Evolutionary conservation across 768 basidiomycete species (phyloP).

Genomic region (Amanita fuliginea): DNA sequence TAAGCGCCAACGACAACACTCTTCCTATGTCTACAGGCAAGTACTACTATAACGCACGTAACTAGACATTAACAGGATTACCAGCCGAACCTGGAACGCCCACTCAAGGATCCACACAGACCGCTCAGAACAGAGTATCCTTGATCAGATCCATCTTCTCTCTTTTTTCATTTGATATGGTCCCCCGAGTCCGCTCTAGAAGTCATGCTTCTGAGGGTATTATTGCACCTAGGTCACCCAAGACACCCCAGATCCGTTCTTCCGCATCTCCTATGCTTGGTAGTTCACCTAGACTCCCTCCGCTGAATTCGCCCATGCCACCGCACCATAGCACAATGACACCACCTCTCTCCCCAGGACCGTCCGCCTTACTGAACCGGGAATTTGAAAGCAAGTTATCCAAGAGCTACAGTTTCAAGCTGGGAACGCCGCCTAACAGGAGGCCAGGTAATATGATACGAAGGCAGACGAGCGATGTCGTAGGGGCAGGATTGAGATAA

Average conservation of each 20-base stretch:
- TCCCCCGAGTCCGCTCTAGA: slow-evolving; percentile 33
- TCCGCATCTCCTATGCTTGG: slow-evolving; percentile 19
- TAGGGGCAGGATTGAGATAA: slow-evolving; percentile 8
- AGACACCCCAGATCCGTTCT: slow-evolving; percentile 22
- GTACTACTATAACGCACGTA: slow-evolving; percentile 6
- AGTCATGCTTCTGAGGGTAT: slow-evolving; percentile 51
- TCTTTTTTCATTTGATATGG: slow-evolving; percentile 28
- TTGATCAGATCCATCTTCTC: slow-evolving; percentile 59
- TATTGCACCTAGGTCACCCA: slow-evolving; percentile 53
- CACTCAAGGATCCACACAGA: slow-evolving; percentile 15
- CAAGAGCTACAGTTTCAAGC: slow-evolving; percentile 22
- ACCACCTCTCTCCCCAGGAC: slow-evolving; percentile 28
- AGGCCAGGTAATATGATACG: slow-evolving; percentile 14
- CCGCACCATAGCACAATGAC: slow-evolving; percentile 11
- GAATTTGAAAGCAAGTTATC: slow-evolving; percentile 23
- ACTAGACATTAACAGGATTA: not conserved
- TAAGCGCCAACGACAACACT: slow-evolving; percentile 96
- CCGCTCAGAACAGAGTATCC: slow-evolving; percentile 32
- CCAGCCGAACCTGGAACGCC: slow-evolving; percentile 33
- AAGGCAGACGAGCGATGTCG: slow-evolving; percentile 12
- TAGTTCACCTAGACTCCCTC: not conserved
- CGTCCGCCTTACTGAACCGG: slow-evolving; percentile 12
- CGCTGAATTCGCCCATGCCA: slow-evolving; percentile 2
- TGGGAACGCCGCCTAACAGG: slow-evolving; percentile 30
- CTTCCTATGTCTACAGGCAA: slow-evolving; percentile 62